Percentiles rank a stretch among this genome's conserved stretches.
phyloP scores from a whole-genome alignment of 352 stramenopile species.

The Phytophthora pseudosyringae region DNA sequence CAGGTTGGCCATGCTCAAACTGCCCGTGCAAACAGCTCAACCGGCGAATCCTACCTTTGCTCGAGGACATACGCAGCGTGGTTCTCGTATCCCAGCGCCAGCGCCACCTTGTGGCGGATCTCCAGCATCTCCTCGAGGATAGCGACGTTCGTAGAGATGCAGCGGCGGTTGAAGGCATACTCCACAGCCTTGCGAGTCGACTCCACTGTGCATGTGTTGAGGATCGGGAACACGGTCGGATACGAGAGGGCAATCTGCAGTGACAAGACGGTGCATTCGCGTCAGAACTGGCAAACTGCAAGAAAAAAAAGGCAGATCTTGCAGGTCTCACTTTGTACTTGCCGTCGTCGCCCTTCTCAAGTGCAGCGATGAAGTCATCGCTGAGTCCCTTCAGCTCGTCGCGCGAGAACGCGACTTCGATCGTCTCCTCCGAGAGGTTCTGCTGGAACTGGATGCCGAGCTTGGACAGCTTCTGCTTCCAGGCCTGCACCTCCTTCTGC shows the following conservation, averaged over 20 bases:
- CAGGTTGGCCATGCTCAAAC: background rate
- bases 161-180: constrained; percentile 83
- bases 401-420: constrained; percentile 74
- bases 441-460: constrained; percentile 85
- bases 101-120: constrained; percentile 79
- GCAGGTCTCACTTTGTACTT: constrained; percentile 74
- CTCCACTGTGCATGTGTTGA: constrained; percentile 86
- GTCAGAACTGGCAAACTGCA: constrained; percentile 9
- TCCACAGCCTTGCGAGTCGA: constrained; percentile 84
- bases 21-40: background rate
- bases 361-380: constrained; percentile 76
- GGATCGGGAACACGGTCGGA: constrained; percentile 90
- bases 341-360: constrained; percentile 73
- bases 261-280: background rate
- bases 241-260: constrained; percentile 83
- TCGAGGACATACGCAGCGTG: constrained; percentile 87
- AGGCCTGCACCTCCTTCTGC: constrained; percentile 73
- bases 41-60: constrained; percentile 52
- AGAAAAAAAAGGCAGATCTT: background rate
- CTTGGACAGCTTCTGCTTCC: constrained; percentile 89
- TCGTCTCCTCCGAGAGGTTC: constrained; percentile 89
- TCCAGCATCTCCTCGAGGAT: constrained; percentile 87
- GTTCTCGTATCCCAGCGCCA: constrained; percentile 82
- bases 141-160: constrained; percentile 82
- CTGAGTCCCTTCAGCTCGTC: constrained; percentile 84